A percentile compares a stretch with the other conserved stretches of the same genome.
phyloP scores from a whole-genome alignment of 257 asterid genomes.

The Solanum pennellii region DNA sequence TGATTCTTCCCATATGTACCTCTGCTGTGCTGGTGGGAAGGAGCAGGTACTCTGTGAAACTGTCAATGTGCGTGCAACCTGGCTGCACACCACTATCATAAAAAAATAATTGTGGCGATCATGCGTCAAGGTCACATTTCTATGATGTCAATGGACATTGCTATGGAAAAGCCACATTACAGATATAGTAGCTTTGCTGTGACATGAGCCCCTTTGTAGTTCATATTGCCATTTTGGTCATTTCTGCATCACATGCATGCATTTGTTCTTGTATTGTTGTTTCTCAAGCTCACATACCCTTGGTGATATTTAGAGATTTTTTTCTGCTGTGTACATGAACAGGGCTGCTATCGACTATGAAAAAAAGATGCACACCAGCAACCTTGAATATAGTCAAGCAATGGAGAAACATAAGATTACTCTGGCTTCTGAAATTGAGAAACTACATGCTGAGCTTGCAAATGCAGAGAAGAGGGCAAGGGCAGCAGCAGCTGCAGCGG shows the following conservation, averaged over 20 bases:
- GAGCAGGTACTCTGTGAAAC: background rate
- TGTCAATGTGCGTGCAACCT: background rate
- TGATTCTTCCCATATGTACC: background rate
- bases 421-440: constrained; percentile 52
- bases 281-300: background rate
- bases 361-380: constrained; percentile 39
- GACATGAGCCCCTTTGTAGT: background rate
- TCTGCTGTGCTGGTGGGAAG: background rate
- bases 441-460: constrained; percentile 52
- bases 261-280: background rate
- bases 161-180: background rate
- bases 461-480: constrained; percentile 51
- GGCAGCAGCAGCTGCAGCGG: constrained; percentile 34
- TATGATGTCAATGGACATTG: background rate
- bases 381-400: constrained; percentile 41
- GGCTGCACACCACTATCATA: too few species aligned
- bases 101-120: background rate
- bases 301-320: background rate
- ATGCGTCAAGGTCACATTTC: background rate
- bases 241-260: background rate
- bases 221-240: background rate
- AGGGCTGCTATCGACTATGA: constrained; percentile 80
- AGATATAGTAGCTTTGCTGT: background rate
- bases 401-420: constrained; percentile 64
- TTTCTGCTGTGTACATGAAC: constrained; percentile 12